Base-by-base conservation (phyloP, 768 basidiomycete species). In the Agrocybe chaxingu region DNA sequence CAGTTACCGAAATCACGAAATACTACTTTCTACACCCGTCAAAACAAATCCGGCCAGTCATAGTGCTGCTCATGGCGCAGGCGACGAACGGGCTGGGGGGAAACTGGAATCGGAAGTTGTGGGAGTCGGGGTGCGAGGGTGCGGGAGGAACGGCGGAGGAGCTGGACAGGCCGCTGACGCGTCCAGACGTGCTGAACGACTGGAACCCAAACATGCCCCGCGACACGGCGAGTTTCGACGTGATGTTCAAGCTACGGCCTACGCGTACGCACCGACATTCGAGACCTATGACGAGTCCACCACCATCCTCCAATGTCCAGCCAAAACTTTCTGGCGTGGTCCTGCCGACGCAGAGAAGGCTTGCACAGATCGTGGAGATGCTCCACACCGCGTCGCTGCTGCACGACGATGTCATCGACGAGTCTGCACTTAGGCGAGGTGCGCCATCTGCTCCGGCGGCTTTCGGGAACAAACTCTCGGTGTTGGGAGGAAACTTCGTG, bases 291-390 rank as follows among this genome's bases (percentile, higher is more conserved):
- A 8, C 66, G 50, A 55, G 42, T 52, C 66, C 43, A 63, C 72
- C 50, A 44, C 67, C 60, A 5, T 58, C 36, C 30, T 29, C 58
- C 13, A 37, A 59, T 43, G 47, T 52, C 39, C 16, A 42, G 19
- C 45, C 50, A 9, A 46, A 45, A 1, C 53, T 58, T 12, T 32
- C 64, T 47, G 16, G 60, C 47, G 52, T 57, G 54, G 68, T 89
- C 36, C 79, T 98, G 3, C 92, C 95, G 4, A 89, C 94, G 1
- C 94, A 97, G 65, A 68, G 77, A 11, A 84, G 94, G n/a, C 82
- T 98, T 29, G 95, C 94, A 0, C 90, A 93, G 59, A 93, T 98
- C 33, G 87, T 92, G 39, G 94, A 98, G 65, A 92, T 97, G 90
- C 89, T 98, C 54, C 95, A 98, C 60, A 92, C 95, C 29, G 95